Conservation (phyloP, 306 rosid species). For the Coriaria nepalensis region DNA sequence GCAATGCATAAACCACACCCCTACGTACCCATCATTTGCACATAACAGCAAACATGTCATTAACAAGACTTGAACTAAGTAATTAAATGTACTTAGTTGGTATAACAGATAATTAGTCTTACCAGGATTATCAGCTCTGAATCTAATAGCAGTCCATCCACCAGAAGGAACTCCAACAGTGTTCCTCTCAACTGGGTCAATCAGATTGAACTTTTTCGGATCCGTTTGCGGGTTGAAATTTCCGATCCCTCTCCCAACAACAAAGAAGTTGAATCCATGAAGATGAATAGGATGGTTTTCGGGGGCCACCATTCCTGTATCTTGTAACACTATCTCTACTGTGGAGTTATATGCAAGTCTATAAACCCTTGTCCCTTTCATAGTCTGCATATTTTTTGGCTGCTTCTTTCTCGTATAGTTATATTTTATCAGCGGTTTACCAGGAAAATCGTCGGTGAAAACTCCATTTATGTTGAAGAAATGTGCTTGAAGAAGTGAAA, state of each 20-base stretch:
- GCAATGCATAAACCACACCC: slow-evolving; percentile 83
- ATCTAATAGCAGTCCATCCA: slow-evolving; percentile 77
- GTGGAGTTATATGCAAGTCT: slow-evolving; percentile 66
- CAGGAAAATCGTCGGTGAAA: slow-evolving; percentile 72
- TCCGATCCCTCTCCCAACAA: slow-evolving; percentile 56
- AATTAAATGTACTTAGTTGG: too few relatives aligned
- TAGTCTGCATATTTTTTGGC: slow-evolving; percentile 41
- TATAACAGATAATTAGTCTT: too few relatives aligned
- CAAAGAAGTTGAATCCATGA: slow-evolving; percentile 80
- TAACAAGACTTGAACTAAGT: too few relatives aligned
- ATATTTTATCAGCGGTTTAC: slow-evolving; percentile 30
- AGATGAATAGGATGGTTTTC: slow-evolving; percentile 86
- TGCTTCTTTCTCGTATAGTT: slow-evolving; percentile 55
- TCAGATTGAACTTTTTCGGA: slow-evolving; percentile 46
- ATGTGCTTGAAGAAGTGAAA: slow-evolving; percentile 73
- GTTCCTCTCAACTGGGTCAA: slow-evolving; percentile 81
- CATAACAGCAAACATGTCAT: background rate
- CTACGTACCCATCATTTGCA: slow-evolving; percentile 19
- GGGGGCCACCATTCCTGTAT: slow-evolving; percentile 63
- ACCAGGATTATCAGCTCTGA: slow-evolving; percentile 90
- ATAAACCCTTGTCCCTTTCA: slow-evolving; percentile 51
- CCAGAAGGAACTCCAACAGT: slow-evolving; percentile 68
- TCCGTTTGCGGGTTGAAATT: slow-evolving; percentile 53
- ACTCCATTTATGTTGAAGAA: slow-evolving; percentile 63
- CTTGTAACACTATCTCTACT: slow-evolving; percentile 67